phyloP scores from a whole-genome alignment of 768 basidiomycete genomes.

The Boletellus sp. region DNA sequence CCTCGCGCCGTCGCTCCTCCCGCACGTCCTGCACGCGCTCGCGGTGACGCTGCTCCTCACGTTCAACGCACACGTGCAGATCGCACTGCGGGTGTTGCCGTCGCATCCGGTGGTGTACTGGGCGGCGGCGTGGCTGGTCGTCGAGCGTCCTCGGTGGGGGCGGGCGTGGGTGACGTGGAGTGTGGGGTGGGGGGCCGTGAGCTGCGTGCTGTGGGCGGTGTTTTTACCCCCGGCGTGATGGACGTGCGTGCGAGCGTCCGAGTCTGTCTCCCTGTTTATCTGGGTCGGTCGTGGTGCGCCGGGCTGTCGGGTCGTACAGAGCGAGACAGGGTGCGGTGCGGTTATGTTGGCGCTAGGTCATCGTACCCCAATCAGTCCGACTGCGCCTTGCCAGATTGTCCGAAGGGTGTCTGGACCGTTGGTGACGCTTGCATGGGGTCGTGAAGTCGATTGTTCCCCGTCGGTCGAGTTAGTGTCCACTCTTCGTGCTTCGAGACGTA shows the following conservation, averaged over 20 bases:
- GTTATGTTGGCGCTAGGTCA: no score
- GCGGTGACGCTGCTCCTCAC: constrained; percentile 60
- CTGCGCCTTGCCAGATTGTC: no score
- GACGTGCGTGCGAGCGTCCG: background rate
- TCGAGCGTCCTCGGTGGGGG: constrained; percentile 47
- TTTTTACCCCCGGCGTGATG: constrained; percentile 88
- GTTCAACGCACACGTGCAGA: constrained; percentile 84
- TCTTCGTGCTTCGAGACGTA: no score
- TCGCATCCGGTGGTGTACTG: constrained; percentile 82
- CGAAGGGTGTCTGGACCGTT: no score
- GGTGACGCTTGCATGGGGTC: no score
- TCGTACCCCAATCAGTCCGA: no score
- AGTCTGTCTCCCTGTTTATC: background rate
- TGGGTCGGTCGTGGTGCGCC: background rate
- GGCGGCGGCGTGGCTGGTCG: constrained; percentile 70
- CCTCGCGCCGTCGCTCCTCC: constrained; percentile 44
- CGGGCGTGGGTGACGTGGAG: constrained; percentile 12
- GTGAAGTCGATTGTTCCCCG: no score
- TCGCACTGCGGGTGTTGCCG: constrained; percentile 71
- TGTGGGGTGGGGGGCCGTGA: constrained; percentile 67
- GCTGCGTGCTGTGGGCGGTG: constrained; percentile 72
- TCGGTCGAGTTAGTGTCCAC: no score
- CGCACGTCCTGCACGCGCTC: constrained; percentile 74
- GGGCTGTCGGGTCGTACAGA: background rate
- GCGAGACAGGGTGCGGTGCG: no score